phyloP scores from a whole-genome alignment of 345 rosid species.

The Lepidium aucheri region DNA sequence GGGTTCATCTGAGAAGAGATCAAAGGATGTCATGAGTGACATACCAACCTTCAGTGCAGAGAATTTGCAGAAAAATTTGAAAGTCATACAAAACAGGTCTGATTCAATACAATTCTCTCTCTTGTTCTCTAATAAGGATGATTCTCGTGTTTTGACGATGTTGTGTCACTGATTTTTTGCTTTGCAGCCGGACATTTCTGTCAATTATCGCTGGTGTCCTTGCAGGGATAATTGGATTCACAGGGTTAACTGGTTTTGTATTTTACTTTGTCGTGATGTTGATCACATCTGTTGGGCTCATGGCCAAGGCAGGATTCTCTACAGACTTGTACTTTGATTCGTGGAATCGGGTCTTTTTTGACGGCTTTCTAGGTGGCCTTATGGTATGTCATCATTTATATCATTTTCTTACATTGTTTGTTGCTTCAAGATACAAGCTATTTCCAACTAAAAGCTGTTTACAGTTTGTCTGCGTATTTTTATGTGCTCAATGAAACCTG shows the following conservation, averaged over 20 bases:
- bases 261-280: constrained; percentile 80
- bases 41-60: constrained; percentile 61
- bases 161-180: not conserved
- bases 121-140: not conserved
- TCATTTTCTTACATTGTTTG: not conserved
- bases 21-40: constrained; percentile 47
- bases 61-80: constrained; percentile 87
- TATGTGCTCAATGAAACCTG: too few relatives aligned
- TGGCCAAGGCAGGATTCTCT: constrained; percentile 81
- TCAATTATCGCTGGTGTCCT: constrained; percentile 83
- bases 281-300: constrained; percentile 69
- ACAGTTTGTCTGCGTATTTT: not conserved
- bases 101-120: not conserved
- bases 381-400: constrained; percentile 39
- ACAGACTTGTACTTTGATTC: constrained; percentile 66
- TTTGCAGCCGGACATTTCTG: constrained; percentile 88
- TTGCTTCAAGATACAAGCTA: not conserved
- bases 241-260: constrained; percentile 71
- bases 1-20: constrained; percentile 60
- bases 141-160: not conserved
- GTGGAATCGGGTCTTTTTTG: constrained; percentile 66
- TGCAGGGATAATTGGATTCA: constrained; percentile 89
- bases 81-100: constrained; percentile 85
- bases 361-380: constrained; percentile 87
- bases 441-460: not conserved